Base-by-base conservation (phyloP, 2,329 filamentous ascomycete species). In the Neofusicoccum sp. region DNA sequence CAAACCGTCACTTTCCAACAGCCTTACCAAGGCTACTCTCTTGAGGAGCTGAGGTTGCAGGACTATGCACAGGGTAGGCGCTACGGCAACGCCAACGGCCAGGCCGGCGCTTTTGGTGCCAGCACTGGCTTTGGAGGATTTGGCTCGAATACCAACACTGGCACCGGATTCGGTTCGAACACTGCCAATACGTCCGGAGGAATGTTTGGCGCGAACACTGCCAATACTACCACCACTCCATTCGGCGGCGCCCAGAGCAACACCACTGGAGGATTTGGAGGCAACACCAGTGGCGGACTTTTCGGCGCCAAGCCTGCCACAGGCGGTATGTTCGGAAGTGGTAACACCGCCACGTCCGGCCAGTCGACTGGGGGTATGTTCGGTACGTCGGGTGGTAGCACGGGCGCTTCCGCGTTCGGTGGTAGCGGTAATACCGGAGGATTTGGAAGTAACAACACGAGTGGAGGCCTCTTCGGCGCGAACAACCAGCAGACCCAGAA, bases 21-120 rank as follows among this genome's bases (percentile, higher is more conserved):
- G 26, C 84, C 89, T 1, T 96, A 93, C 78, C 88, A 87, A 74
- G 96, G 95, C 73, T 98, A 89, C 80, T 97, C 93, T 8, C 85
- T 90, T n/a, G 95, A 89, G 64, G 80, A 82, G 65, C 63, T 82
- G 66, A 75, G 80, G 64, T 61, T 96, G 63, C 91, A 86, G 47
- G 95, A 99, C 75, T 99, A 99, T 73, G 85, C 88, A 62, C 89
- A 93, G 74, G 93, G 93, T 54, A 87, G 93, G 62, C 88, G 89
- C 58, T 91, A 85, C 72, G 95, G 93, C 34, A 96, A 93, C 75
- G 83, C 84, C 43, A 91, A 89, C 63, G 91, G 91, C 31, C 89
- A 92, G 65, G 80, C 86, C 48, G 92, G 92, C 62, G 90, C 89
- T 6, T 97, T 97, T 74, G 93, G 92, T 16, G 82, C 87, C 62